Base-by-base conservation (phyloP, 768 basidiomycete genomes). In the Hortiboletus flavorubellus region DNA sequence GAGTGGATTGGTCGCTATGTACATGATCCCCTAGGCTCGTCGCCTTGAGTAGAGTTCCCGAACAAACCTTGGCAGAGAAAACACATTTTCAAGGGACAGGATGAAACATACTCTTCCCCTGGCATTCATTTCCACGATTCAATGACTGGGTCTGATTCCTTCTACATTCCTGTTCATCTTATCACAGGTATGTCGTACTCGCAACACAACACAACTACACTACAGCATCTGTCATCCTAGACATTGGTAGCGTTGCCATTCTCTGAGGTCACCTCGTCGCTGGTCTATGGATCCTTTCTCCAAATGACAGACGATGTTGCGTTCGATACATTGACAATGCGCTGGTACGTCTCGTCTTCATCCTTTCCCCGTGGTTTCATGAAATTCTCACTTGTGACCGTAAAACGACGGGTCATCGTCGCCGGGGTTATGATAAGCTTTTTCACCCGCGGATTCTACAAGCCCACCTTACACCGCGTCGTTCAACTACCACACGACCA, bases 181-280 rank as follows among this genome's bases (percentile, higher is more conserved):
- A 26, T 2, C 82, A 83, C 78, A 14, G 81, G 82, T 82, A 54
- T 1, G 62, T 35, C 14, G 9, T n/a, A 34, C 33, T 29, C 3
- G 10, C 7, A 12, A 46, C 10, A 12, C n/a, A 4, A 29, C 37
- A 21, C 18, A 26, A 26, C 3, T 2, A 5, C 15, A 47, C n/a
- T 23, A 23, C 2, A 49, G 18, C 6, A 64, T 80, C 81, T 64
- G 72, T 79, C 41, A 80, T 78, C 8, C 73, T 49, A 75, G 83
- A 84, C 65, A 73, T 82, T 35, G 81, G 81, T 2, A 76, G 75
- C 10, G 68, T 86, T 43, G 81, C 81, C 1, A 76, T 84, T 39
- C 71, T 85, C 5, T 84, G 78, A 72, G 80, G 79, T 48, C 83
- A 86, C 54, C 82, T 83, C 5, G 74, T 85, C 8, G 73, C 78